Percentiles rank a stretch among this genome's conserved stretches.
Conservation (phyloP, 2,329 filamentous ascomycete species). For the Diplocarpon rosae region DNA sequence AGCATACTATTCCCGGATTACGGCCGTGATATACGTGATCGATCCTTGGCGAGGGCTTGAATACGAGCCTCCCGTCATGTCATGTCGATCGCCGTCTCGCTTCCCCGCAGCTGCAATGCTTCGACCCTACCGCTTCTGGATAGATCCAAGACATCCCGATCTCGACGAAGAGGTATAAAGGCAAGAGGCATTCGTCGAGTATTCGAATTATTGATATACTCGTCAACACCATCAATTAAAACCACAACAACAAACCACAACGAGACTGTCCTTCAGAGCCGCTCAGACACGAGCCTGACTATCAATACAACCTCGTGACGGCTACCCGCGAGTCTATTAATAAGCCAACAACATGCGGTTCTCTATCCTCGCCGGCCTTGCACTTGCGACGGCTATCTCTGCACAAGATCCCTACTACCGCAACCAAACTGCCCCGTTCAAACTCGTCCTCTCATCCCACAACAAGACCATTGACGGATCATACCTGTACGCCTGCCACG, state of each 20-base stretch:
- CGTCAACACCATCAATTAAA: not conserved
- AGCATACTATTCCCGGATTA: too few species aligned
- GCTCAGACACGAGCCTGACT: not conserved
- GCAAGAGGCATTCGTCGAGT: too few species aligned
- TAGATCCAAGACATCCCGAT: too few species aligned
- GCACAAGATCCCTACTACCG: slow-evolving; percentile 19
- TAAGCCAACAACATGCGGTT: slow-evolving; percentile 17
- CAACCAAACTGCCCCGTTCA: slow-evolving; percentile 34
- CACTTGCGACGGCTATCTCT: slow-evolving; percentile 11
- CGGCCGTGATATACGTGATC: too few species aligned
- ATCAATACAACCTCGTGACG: too few species aligned
- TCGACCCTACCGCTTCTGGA: too few species aligned
- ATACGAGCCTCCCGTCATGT: too few species aligned
- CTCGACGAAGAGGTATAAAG: too few species aligned
- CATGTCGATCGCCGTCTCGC: too few species aligned
- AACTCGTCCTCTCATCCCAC: slow-evolving; percentile 30
- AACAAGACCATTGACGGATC: slow-evolving; percentile 29
- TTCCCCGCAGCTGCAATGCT: too few species aligned
- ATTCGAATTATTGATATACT: not conserved
- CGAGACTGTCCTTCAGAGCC: not conserved
- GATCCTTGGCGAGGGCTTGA: too few species aligned
- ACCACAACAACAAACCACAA: not conserved
- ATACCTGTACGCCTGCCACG: slow-evolving; percentile 34
- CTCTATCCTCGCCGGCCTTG: slow-evolving; percentile 15
- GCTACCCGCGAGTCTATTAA: too few species aligned